Percentiles rank a stretch among this genome's conserved stretches.
Evolutionary conservation across 2,329 filamentous ascomycete genomes (phyloP).

Genomic region (Lasiodiplodia citricola): DNA sequence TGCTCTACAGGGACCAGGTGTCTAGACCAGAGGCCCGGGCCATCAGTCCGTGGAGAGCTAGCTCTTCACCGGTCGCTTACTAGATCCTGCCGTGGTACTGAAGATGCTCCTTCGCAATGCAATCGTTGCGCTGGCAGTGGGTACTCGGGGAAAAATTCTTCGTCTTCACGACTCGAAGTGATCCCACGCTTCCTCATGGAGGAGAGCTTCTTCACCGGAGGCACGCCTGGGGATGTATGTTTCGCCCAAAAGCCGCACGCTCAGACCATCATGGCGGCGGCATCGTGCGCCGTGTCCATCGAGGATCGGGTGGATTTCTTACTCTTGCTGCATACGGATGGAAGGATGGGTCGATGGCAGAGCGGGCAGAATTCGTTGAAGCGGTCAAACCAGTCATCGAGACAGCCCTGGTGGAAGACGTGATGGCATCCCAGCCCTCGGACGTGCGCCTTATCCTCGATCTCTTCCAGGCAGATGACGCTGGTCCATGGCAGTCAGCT

Average conservation of each 20-base stretch:
- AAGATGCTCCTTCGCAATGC: slow-evolving; percentile 2
- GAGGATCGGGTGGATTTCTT: slow-evolving; percentile 13
- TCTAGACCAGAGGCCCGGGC: slow-evolving; percentile 6
- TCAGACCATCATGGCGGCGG: slow-evolving; percentile 25
- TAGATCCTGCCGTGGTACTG: neutral
- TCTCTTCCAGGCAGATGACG: slow-evolving; percentile 45
- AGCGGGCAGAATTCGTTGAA: slow-evolving; percentile 47
- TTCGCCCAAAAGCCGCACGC: neutral
- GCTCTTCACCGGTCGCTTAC: slow-evolving; percentile 18
- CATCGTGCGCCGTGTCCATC: slow-evolving; percentile 16
- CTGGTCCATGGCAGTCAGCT: slow-evolving; percentile 30
- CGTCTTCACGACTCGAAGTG: neutral
- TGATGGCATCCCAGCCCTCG: slow-evolving; percentile 43
- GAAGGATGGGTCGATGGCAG: slow-evolving; percentile 44
- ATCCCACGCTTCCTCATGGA: neutral
- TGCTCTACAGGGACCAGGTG: neutral
- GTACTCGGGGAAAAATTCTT: slow-evolving; percentile 16
- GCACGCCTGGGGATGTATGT: neutral
- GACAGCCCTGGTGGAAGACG: slow-evolving; percentile 43
- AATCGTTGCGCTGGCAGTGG: slow-evolving; percentile 12
- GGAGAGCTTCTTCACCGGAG: neutral
- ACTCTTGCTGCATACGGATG: slow-evolving; percentile 22
- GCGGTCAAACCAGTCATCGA: slow-evolving; percentile 45
- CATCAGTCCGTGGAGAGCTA: neutral
- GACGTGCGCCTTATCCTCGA: slow-evolving; percentile 40